A percentile compares a stretch with the other conserved stretches of the same genome.
phyloP scores from a whole-genome alignment of 2,329 filamentous ascomycete genomes.

The Sporothrix mexicana region DNA sequence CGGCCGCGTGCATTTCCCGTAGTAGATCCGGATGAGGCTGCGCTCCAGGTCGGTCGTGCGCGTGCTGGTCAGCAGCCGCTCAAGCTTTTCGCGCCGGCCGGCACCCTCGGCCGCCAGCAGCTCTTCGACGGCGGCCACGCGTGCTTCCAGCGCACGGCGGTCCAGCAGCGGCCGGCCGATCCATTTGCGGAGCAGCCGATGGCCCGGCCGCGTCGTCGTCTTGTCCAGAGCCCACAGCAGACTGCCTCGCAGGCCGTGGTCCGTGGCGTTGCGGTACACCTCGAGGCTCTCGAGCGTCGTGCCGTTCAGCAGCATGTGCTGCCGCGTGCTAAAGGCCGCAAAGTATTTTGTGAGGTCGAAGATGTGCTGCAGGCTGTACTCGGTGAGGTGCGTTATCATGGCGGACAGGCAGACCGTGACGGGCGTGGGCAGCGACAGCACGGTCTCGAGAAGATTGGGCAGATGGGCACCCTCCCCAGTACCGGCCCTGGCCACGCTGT shows the following conservation, averaged over 20 bases:
- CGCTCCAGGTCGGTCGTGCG: conserved; percentile 84
- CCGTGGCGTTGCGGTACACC: conserved; percentile 93
- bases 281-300: conserved; percentile 94
- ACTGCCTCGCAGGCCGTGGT: conserved; percentile 82
- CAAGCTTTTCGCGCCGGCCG: conserved; percentile 73
- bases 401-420: conserved; percentile 92
- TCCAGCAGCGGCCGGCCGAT: conserved; percentile 88
- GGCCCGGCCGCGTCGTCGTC: conserved; percentile 87
- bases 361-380: conserved; percentile 93
- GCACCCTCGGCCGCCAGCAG: conserved; percentile 72
- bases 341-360: conserved; percentile 98
- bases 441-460: conserved; percentile 80
- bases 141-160: conserved; percentile 73
- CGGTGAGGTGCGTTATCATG: conserved; percentile 91
- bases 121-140: conserved; percentile 85
- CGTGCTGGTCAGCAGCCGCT: conserved; percentile 62
- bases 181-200: conserved; percentile 89
- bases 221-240: conserved; percentile 96
- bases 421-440: conserved; percentile 80
- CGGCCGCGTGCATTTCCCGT: conserved; percentile 89
- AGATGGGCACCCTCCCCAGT: too few relatives aligned
- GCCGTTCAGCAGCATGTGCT: conserved; percentile 94
- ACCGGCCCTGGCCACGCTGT: conserved; percentile 53
- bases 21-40: conserved; percentile 93
- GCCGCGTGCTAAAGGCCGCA: conserved; percentile 88